phyloP scores from a whole-genome alignment of 768 basidiomycete species.

The Calocybe cyanea region DNA sequence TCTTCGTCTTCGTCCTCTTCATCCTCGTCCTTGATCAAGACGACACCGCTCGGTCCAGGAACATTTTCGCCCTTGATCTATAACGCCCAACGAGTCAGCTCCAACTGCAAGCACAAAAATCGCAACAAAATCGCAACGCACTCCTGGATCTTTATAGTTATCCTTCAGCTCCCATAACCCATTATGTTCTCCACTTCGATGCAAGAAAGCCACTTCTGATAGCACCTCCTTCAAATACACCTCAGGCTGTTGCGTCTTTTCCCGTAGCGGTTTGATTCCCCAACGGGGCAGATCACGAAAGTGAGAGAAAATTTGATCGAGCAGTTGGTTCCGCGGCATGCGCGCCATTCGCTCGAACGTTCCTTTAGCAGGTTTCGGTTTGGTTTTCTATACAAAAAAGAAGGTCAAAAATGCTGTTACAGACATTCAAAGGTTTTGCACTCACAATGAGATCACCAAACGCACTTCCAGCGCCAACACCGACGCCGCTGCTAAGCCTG shows the following conservation, averaged over 20 bases:
- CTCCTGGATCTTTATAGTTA: conserved; percentile 63
- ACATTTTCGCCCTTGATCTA: conserved; percentile 47
- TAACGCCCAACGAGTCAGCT: conserved; percentile 16
- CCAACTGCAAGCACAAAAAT: background rate
- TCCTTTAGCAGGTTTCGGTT: conserved; percentile 64
- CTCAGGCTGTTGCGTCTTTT: conserved; percentile 83
- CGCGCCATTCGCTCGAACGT: conserved; percentile 88
- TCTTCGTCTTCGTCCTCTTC: conserved; percentile 59
- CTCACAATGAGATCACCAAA: conserved; percentile 69
- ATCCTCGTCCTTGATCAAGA: conserved; percentile 42
- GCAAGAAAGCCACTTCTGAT: conserved; percentile 68
- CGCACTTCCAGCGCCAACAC: conserved; percentile 48
- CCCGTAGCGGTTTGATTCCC: conserved; percentile 72
- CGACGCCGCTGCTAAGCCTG: conserved; percentile 72
- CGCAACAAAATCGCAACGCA: conserved; percentile 28
- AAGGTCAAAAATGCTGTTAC: background rate
- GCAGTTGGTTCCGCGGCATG: conserved; percentile 82
- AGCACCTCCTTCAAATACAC: conserved; percentile 83
- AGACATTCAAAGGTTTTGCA: conserved; percentile 14
- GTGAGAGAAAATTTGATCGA: conserved; percentile 75
- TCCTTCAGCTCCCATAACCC: conserved; percentile 79
- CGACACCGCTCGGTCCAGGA: conserved; percentile 31
- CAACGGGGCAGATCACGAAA: conserved; percentile 78
- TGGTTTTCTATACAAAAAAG: conserved; percentile 47
- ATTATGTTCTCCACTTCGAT: conserved; percentile 77